A percentile compares a stretch with the other conserved stretches of the same genome.
These are phyloP conservation scores for Catunica adiposa DNA, from an alignment of 2,329 filamentous ascomycete genomes.

Conservation along the genomic window DNA sequence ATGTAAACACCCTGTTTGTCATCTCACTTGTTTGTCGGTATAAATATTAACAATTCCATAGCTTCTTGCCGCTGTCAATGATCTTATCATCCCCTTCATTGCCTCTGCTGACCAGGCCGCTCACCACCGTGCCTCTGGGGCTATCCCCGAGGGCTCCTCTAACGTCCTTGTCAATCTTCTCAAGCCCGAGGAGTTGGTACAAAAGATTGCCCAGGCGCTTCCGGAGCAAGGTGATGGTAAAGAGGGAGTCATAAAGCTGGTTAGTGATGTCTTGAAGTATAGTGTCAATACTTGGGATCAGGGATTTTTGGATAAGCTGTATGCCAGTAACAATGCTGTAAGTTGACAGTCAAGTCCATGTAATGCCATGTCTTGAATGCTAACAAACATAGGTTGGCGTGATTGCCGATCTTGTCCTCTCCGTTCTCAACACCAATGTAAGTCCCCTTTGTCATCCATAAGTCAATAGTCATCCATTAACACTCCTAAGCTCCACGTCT, in stretches of 20 bases:
- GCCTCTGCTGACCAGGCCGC: constrained; percentile 46
- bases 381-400: constrained; percentile 50
- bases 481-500: constrained; percentile 55
- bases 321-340: constrained; percentile 73
- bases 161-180: constrained; percentile 49
- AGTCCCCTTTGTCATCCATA: constrained; percentile 17
- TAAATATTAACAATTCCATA: constrained; percentile 21
- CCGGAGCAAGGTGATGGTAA: constrained; percentile 34
- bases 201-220: constrained; percentile 41
- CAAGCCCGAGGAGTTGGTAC: constrained; percentile 39
- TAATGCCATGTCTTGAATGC: neutral
- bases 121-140: constrained; percentile 24
- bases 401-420: constrained; percentile 67
- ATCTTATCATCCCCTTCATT: constrained; percentile 55
- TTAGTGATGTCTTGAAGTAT: constrained; percentile 59
- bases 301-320: constrained; percentile 90
- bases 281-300: constrained; percentile 98
- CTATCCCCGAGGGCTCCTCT: constrained; percentile 28
- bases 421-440: constrained; percentile 79
- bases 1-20: constrained; percentile 28
- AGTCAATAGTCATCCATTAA: neutral
- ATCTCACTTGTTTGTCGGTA: neutral
- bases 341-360: constrained; percentile 18
- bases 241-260: constrained; percentile 55
- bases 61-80: constrained; percentile 52